Evolutionary conservation across 2,329 filamentous ascomycete species (phyloP).

Genomic region (Cladophialophora bantiana): DNA sequence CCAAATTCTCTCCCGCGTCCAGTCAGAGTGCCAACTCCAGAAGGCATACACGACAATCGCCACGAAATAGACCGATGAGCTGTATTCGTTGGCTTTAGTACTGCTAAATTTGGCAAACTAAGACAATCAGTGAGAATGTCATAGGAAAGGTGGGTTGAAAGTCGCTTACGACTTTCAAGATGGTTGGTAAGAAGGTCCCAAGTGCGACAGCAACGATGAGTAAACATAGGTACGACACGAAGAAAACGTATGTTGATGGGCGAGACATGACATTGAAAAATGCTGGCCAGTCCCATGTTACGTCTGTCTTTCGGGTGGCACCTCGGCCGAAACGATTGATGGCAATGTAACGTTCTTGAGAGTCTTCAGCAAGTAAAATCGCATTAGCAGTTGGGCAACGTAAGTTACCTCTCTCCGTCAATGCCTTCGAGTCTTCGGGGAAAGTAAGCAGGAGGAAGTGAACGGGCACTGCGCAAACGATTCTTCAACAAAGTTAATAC

Average conservation of each 20-base stretch:
- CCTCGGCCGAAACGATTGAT: conserved; percentile 40
- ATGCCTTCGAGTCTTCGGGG: conserved; percentile 35
- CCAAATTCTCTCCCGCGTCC: conserved; percentile 41
- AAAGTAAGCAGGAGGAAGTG: conserved; percentile 40
- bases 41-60: conserved; percentile 36
- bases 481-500: not conserved
- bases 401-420: conserved; percentile 35
- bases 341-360: conserved; percentile 37
- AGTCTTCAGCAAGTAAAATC: conserved; percentile 1
- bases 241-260: conserved; percentile 40
- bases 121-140: conserved; percentile 5
- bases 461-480: conserved; percentile 34
- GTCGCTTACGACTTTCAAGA: conserved; percentile 32
- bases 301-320: conserved; percentile 35
- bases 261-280: conserved; percentile 38
- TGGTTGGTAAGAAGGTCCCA: conserved; percentile 40
- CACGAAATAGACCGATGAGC: conserved; percentile 37
- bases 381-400: too few relatives aligned
- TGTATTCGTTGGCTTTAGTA: conserved; percentile 39
- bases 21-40: conserved; percentile 39
- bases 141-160: not conserved
- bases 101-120: conserved; percentile 37
- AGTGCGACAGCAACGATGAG: conserved; percentile 39
- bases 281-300: conserved; percentile 36
- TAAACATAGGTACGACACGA: conserved; percentile 37